These are phyloP conservation scores for Penicillium sp. DNA, from an alignment of 2,329 filamentous ascomycete species.

Conservation along the genomic window DNA sequence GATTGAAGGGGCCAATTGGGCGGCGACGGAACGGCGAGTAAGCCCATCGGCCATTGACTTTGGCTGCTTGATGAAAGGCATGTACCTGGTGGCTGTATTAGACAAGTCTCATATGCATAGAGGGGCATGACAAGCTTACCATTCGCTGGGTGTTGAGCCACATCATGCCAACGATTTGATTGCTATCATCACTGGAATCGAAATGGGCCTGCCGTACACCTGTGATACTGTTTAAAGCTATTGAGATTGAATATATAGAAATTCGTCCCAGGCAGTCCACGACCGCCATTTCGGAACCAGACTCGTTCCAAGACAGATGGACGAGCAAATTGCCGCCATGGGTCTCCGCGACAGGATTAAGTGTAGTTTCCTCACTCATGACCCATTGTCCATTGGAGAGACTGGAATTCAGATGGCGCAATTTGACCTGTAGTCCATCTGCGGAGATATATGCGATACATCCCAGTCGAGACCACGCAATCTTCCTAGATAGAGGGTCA, in stretches of 20 bases:
- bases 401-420: conserved; percentile 71
- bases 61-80: conserved; percentile 61
- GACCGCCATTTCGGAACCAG: conserved; percentile 76
- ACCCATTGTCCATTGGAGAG: conserved; percentile 72
- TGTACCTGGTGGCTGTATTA: conserved; percentile 31
- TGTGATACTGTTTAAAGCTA: conserved; percentile 71
- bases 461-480: conserved; percentile 86
- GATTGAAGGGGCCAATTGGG: conserved; percentile 69
- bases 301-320: conserved; percentile 80
- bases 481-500: conserved; percentile 55
- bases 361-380: conserved; percentile 69
- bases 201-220: conserved; percentile 61
- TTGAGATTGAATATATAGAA: conserved; percentile 69
- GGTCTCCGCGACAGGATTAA: conserved; percentile 62
- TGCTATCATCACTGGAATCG: conserved; percentile 73
- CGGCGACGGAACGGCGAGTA: conserved; percentile 68
- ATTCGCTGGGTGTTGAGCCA: conserved; percentile 71
- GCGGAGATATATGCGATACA: conserved; percentile 78
- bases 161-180: conserved; percentile 77
- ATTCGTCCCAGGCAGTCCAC: conserved; percentile 78
- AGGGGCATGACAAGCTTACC: conserved; percentile 21
- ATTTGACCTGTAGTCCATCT: conserved; percentile 68
- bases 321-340: conserved; percentile 67
- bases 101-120: not conserved
- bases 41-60: conserved; percentile 62